Evolutionary conservation across 331 rosid genomes (phyloP).

Genomic region (Pyracantha coccinea): DNA sequence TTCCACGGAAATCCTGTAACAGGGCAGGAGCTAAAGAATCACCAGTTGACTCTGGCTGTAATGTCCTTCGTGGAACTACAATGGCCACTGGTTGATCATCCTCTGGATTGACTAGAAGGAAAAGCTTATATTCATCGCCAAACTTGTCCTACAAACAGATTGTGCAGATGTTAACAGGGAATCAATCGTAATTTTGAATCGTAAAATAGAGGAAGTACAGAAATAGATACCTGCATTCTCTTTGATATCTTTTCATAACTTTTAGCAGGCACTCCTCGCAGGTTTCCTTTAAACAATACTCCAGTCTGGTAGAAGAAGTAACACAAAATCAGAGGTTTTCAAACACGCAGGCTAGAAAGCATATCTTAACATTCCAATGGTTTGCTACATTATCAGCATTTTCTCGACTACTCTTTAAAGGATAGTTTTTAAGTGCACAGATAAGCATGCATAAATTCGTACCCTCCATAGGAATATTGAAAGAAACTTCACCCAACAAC

Average conservation of each 20-base stretch:
- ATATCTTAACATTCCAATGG: not conserved
- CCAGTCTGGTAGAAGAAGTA: constrained; percentile 60
- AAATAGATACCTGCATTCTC: constrained; percentile 65
- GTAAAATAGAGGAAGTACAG: not conserved
- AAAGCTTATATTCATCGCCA: constrained; percentile 79
- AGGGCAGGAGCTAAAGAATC: constrained; percentile 14
- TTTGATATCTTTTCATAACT: constrained; percentile 80
- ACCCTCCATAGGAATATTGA: not conserved
- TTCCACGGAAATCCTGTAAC: not conserved
- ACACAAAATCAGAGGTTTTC: not conserved
- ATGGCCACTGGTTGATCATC: constrained; percentile 97
- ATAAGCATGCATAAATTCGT: not conserved
- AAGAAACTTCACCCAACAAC: not conserved
- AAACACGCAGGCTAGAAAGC: not conserved
- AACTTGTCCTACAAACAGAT: constrained; percentile 54
- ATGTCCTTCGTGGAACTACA: constrained; percentile 77
- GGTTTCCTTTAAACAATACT: constrained; percentile 89
- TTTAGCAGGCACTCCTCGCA: constrained; percentile 80
- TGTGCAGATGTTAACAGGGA: constrained; percentile 18
- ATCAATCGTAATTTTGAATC: not conserved
- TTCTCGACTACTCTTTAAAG: not conserved
- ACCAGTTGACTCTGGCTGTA: constrained; percentile 97
- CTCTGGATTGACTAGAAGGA: constrained; percentile 89
- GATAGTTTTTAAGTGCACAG: not conserved
- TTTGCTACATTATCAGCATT: not conserved